These are phyloP conservation scores for Mucor irregularis DNA, from an alignment of 371 early-diverging fungal genomes.

Conservation along the genomic window DNA sequence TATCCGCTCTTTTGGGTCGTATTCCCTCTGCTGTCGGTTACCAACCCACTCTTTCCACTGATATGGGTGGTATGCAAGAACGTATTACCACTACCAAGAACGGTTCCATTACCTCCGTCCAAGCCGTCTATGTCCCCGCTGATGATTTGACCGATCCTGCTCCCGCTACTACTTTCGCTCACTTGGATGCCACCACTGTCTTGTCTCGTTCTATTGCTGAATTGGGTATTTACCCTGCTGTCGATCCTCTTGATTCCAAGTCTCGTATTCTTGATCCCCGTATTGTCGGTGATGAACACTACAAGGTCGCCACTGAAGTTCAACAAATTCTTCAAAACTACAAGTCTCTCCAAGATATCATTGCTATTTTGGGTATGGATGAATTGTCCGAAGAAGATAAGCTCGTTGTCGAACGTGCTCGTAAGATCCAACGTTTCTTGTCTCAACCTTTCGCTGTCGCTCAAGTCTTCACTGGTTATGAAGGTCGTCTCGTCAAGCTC, in stretches of 20 bases:
- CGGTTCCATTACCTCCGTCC: conserved; percentile 98
- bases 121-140: conserved; percentile 98
- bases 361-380: conserved; percentile 97
- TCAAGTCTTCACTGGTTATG: conserved; percentile 97
- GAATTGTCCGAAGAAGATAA: conserved; percentile 98
- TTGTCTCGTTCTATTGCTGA: conserved; percentile 97
- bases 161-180: conserved; percentile 98
- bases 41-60: conserved; percentile 96
- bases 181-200: conserved; percentile 99
- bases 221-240: conserved; percentile 99
- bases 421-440: conserved; percentile 97
- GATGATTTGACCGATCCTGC: conserved; percentile 99
- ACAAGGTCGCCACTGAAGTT: conserved; percentile 91
- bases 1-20: conserved; percentile 97
- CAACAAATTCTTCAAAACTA: conserved; percentile 96
- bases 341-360: conserved; percentile 98
- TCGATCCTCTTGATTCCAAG: conserved; percentile 98
- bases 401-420: conserved; percentile 94
- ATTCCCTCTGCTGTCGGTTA: conserved; percentile 99
- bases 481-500: conserved; percentile 92
- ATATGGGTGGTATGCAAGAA: conserved; percentile 98
- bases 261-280: conserved; percentile 97
- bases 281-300: conserved; percentile 95
- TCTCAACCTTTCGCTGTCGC: conserved; percentile 97
- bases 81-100: conserved; percentile 99